Evolutionary conservation across 179 eudicot genomes (phyloP), one percentile per base, ranked within the genome.

Genomic region (Drosera spatulata): DNA sequence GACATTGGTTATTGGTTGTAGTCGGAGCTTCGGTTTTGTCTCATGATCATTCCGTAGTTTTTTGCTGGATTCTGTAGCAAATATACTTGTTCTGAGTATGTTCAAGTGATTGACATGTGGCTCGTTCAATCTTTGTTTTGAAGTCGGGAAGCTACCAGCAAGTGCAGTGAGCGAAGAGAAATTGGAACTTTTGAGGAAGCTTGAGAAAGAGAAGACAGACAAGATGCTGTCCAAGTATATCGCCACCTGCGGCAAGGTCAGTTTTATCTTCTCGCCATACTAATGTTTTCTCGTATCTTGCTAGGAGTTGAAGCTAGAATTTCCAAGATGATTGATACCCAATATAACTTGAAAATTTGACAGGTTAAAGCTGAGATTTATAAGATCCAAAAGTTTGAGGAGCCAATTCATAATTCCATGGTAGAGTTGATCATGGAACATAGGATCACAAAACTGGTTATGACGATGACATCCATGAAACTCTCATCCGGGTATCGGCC

Each of bases 71-170:
- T 22, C 33, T 22, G 33, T 22, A 22, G 33, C 33, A 22, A 22
- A 22, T 22, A 1, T 22, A 22, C 33, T 22, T 22, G 33, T 22
- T 22, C 33, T 22, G 33, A 22, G 33, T 22, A 22, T 22, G 33
- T 22, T 22, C 33, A 22, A 22, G 33, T 22, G 33, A 22, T 22
- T 22, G 33, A 22, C 33, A 22, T 22, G 33, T 22, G 33, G 33
- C 33, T 22, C 33, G 33, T 22, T 22, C 33, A 22, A 22, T 22
- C 33, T 56, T 5, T 59, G 1, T 5, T 5, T 58, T 41, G 62
- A 63, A 90, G 96, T 85, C 77, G 96, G 96, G 56, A 90, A 78
- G 65, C 72, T 90, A 49, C 97, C 86, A 40, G 84, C 80, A 62
- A 81, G 78, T 66, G 68, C 72, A 47, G 79, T 85, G 58, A 84